These are phyloP conservation scores for Rostrohypoxylon terebratum DNA, from an alignment of 495 filamentous ascomycete genomes.

Conservation along the genomic window DNA sequence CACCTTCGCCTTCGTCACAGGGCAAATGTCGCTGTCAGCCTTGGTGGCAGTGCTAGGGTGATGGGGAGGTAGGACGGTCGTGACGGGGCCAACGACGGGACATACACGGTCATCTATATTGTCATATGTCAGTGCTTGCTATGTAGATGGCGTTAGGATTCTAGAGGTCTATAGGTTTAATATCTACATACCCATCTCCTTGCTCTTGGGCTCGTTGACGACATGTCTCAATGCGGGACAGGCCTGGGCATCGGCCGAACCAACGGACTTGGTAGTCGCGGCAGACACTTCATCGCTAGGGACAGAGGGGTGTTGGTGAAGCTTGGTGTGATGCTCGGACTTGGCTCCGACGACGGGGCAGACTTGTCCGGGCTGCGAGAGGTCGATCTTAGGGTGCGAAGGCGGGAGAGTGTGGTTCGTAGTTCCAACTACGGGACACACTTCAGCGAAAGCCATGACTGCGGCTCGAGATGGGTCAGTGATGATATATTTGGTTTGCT, in stretches of 20 bases:
- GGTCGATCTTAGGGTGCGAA: conserved; percentile 57
- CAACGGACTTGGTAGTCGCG: conserved; percentile 43
- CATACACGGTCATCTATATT: conserved; percentile 58
- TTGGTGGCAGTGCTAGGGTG: conserved; percentile 58
- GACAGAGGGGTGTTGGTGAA: conserved; percentile 59
- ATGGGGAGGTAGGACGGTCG: conserved; percentile 58
- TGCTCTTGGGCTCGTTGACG: conserved; percentile 58
- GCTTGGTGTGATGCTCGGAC: conserved; percentile 59
- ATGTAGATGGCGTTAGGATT: background rate
- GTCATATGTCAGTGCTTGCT: background rate
- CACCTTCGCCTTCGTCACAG: conserved; percentile 62
- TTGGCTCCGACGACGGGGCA: conserved; percentile 60
- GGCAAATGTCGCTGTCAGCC: conserved; percentile 59
- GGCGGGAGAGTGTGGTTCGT: conserved; percentile 59
- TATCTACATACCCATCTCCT: conserved; percentile 51
- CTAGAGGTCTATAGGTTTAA: too few species aligned
- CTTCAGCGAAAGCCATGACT: conserved; percentile 49
- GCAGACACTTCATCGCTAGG: conserved; percentile 46
- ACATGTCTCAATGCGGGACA: conserved; percentile 56
- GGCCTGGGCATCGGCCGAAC: conserved; percentile 56
- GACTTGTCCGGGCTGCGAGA: conserved; percentile 56
- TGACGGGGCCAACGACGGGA: conserved; percentile 61
- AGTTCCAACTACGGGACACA: conserved; percentile 58
- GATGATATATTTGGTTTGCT: background rate
- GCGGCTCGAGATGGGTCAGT: background rate